phyloP scores from a whole-genome alignment of 169 alveolate species.

The Miamiensis avidus region DNA sequence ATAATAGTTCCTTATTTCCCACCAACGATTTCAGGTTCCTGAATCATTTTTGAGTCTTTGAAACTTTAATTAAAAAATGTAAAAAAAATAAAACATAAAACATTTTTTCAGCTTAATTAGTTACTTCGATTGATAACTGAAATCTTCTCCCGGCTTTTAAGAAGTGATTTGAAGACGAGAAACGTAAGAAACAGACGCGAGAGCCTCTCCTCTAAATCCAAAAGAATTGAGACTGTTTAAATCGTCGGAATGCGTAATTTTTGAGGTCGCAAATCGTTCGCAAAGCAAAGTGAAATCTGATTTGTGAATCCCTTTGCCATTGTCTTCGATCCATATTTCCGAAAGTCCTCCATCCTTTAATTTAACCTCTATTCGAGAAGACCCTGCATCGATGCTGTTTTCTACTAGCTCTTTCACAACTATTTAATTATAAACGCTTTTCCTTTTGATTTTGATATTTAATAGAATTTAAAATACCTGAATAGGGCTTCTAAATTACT shows the following conservation, averaged over 20 bases:
- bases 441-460: constrained; percentile 4
- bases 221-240: constrained; percentile 88
- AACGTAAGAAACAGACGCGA: constrained; percentile 94
- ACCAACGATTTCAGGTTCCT: constrained; percentile 56
- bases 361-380: constrained; percentile 85
- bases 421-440: neutral
- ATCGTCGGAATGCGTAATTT: constrained; percentile 88
- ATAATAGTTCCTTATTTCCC: constrained; percentile 82
- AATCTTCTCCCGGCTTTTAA: constrained; percentile 72
- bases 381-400: constrained; percentile 97
- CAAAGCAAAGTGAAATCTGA: constrained; percentile 94
- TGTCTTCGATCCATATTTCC: constrained; percentile 92
- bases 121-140: constrained; percentile 82
- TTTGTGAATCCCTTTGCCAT: constrained; percentile 95
- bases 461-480: constrained; percentile 48
- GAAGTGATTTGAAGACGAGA: constrained; percentile 92
- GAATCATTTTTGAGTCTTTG: constrained; percentile 45
- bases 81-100: neutral
- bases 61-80: constrained; percentile 30
- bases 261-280: constrained; percentile 97
- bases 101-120: constrained; percentile 6
- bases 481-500: constrained; percentile 94
- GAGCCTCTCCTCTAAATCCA: constrained; percentile 99
- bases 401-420: constrained; percentile 98
- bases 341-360: constrained; percentile 92